phyloP scores from a whole-genome alignment of 192 early-diverging fungal genomes.

The Entomortierella parvispora region DNA sequence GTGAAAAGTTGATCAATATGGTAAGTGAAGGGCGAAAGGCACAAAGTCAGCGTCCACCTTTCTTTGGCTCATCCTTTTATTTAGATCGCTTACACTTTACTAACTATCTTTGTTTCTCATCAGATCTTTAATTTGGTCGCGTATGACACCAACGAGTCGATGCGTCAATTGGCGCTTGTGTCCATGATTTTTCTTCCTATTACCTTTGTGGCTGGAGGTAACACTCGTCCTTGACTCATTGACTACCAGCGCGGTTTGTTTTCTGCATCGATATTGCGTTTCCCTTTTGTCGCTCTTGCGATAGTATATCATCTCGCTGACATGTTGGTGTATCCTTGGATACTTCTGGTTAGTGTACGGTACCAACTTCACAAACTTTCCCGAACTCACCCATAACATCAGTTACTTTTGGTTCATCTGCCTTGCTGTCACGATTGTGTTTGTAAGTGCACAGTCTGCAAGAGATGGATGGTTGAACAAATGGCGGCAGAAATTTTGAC shows the following conservation, averaged over 20 bases:
- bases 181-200: conserved; percentile 58
- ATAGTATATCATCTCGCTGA: too few species aligned
- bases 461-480: too few species aligned
- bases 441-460: too few species aligned
- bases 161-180: conserved; percentile 28
- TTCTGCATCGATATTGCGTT: too few species aligned
- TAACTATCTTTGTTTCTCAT: neutral
- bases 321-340: too few species aligned
- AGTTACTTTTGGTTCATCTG: conserved; percentile 38
- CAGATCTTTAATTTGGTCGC: conserved; percentile 52
- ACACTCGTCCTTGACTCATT: neutral
- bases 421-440: neutral
- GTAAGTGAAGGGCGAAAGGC: conserved; percentile 6
- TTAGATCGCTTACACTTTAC: neutral
- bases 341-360: conserved; percentile 26
- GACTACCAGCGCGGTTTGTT: too few species aligned
- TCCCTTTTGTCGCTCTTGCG: too few species aligned
- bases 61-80: too few species aligned
- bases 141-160: conserved; percentile 55
- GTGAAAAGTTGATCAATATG: conserved; percentile 57
- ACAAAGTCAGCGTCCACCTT: too few species aligned
- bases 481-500: too few species aligned
- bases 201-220: conserved; percentile 60
- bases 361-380: conserved; percentile 58
- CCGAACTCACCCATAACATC: conserved; percentile 22